Evolutionary conservation across 495 filamentous ascomycete species (phyloP), one percentile per base, ranked within the genome.

Genomic region (Talaromyces borbonicus): DNA sequence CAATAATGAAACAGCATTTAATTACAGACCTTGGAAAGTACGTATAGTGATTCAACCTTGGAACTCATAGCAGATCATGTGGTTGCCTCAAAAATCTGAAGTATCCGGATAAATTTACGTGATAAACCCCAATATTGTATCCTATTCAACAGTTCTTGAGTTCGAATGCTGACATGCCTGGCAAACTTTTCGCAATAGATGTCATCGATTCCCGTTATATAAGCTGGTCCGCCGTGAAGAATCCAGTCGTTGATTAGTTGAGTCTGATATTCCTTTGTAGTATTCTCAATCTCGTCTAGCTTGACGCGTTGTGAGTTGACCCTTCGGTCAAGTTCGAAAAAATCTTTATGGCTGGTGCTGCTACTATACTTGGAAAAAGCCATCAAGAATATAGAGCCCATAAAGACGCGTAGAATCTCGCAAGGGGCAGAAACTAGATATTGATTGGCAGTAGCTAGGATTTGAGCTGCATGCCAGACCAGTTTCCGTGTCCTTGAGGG

Each of bases 91-190:
- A 44, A 44, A 14, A 44, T 44, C 26, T 44, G 42, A 44, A 44
- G 42, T 30, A 44, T 44, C 12, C 29, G 16, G 1, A 27, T 16
- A 14, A 44, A 44, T 11, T 44, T 44, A 22, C 29, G 42, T 0
- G 42, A 44, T 4, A 44, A 30, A 9, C 42, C 42, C 42, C 42
- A 44, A 19, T 30, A 44, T n/a, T 44, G 26, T 30, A 44, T 30
- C 29, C 29, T 12, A 12, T 30, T 25, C 16, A 44, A 19, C 16
- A 44, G 11, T 9, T 1, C 27, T n/a, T 44, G 42, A n/a, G 42
- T 44, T 30, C 29, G 27, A 11, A 19, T 44, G 16, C 24, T 44
- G 20, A 44, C 16, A 44, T 44, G 42, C 11, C 14, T 30, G 26
- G 29, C 15, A 29, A 44, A 44, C 32, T 7, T 6, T n/a, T 30